These are phyloP conservation scores for Huntiella moniliformis DNA, from an alignment of 2,329 filamentous ascomycete species.

Conservation along the genomic window DNA sequence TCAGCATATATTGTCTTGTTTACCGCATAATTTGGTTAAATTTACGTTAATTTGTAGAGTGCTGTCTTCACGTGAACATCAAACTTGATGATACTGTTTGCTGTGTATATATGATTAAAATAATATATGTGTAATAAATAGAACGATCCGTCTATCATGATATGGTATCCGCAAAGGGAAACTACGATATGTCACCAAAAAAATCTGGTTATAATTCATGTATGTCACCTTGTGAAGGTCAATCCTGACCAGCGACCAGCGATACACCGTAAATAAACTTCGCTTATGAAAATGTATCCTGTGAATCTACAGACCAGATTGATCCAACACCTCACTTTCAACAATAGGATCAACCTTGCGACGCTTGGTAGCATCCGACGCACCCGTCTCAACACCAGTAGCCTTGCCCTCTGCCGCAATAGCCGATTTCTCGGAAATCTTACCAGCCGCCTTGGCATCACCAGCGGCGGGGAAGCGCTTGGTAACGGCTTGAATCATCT, in stretches of 20 bases:
- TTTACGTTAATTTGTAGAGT: neutral
- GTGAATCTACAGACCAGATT: constrained; percentile 5
- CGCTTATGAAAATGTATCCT: neutral
- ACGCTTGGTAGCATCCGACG: constrained; percentile 3
- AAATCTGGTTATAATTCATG: no score
- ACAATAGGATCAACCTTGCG: constrained; percentile 8
- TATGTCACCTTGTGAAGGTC: no score
- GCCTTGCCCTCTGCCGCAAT: constrained; percentile 2
- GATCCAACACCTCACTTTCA: constrained; percentile 4
- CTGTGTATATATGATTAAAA: neutral
- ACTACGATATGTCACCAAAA: no score
- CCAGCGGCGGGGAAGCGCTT: constrained; percentile 43
- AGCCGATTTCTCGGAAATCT: neutral
- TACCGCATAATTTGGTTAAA: neutral
- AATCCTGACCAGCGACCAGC: no score
- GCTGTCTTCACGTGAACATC: neutral
- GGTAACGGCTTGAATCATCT: constrained; percentile 65
- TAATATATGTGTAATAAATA: neutral
- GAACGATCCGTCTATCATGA: neutral
- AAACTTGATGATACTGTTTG: neutral
- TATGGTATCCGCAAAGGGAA: no score
- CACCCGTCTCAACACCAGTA: constrained; percentile 7
- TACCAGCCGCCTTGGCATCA: neutral
- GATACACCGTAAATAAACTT: no score
- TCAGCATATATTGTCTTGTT: neutral